Conservation (phyloP, 1,284 basidiomycete genomes). For the Cutaneotrichosporon sp. region DNA sequence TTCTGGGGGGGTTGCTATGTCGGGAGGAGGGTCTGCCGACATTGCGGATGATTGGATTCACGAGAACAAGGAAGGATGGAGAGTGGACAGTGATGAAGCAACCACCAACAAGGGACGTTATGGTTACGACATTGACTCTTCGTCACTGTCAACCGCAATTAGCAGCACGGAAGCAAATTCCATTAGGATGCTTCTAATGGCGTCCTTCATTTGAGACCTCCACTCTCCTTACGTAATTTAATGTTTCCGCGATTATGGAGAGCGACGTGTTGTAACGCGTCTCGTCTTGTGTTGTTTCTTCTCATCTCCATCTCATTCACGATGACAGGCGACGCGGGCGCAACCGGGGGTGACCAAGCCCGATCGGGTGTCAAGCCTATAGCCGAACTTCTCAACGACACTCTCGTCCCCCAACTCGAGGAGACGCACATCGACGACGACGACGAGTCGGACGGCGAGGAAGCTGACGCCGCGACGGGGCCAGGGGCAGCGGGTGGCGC, state of each 20-base stretch:
- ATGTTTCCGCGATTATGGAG: too few relatives aligned
- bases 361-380: conserved; percentile 6
- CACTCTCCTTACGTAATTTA: not conserved
- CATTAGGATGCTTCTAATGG: not conserved
- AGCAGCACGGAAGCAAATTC: not conserved
- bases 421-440: conserved; percentile 17
- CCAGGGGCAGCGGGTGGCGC: conserved; percentile 27
- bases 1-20: not conserved
- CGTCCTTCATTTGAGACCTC: not conserved
- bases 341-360: not conserved
- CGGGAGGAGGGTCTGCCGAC: conserved; percentile 21
- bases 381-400: conserved; percentile 6
- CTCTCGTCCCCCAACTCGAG: conserved; percentile 20
- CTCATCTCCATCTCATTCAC: not conserved
- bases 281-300: not conserved
- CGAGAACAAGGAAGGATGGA: not conserved
- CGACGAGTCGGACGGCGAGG: conserved; percentile 17
- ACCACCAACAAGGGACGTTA: not conserved
- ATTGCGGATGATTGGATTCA: conserved; percentile 15
- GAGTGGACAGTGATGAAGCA: not conserved
- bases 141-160: not conserved
- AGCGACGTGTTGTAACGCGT: not conserved
- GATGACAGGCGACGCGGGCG: conserved; percentile 5
- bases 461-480: conserved; percentile 19
- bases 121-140: not conserved